A percentile compares a stretch with the other conserved stretches of the same genome.
Conservation (phyloP, 495 filamentous ascomycete species). For the Staphylotrichum tortipilum region DNA sequence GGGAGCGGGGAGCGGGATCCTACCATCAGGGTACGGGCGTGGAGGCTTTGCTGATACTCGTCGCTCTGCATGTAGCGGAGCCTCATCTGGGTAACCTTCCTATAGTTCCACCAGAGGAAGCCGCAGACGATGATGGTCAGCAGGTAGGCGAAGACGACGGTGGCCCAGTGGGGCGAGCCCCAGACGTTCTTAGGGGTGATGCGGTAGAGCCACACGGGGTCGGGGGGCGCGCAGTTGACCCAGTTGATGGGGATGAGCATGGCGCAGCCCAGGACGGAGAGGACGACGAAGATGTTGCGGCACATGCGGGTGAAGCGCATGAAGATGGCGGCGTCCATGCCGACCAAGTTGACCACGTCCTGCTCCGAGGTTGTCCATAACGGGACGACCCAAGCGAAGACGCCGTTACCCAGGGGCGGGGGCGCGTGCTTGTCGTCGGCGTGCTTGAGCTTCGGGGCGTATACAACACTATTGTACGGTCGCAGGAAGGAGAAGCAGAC, state of each 20-base stretch:
- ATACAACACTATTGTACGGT: slow-evolving; percentile 82
- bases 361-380: slow-evolving; percentile 67
- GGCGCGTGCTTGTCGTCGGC: slow-evolving; percentile 86
- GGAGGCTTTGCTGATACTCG: slow-evolving; percentile 82
- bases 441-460: slow-evolving; percentile 90
- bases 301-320: slow-evolving; percentile 85
- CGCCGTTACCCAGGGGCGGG: slow-evolving; percentile 77
- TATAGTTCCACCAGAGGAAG: slow-evolving; percentile 90
- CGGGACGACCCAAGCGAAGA: slow-evolving; percentile 78
- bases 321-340: slow-evolving; percentile 86
- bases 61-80: slow-evolving; percentile 74
- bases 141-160: slow-evolving; percentile 69
- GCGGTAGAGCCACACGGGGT: slow-evolving; percentile 42
- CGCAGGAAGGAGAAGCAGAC: slow-evolving; percentile 80
- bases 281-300: slow-evolving; percentile 71
- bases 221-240: slow-evolving; percentile 42
- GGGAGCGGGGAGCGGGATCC: slow-evolving; percentile 2
- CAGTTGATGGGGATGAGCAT: slow-evolving; percentile 83
- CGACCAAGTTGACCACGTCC: slow-evolving; percentile 66
- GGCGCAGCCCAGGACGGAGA: slow-evolving; percentile 64
- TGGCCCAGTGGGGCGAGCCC: slow-evolving; percentile 61
- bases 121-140: slow-evolving; percentile 67
- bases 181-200: slow-evolving; percentile 49
- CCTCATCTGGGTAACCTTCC: slow-evolving; percentile 57
- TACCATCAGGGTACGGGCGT: slow-evolving; percentile 85